Evolutionary conservation across 2,329 filamentous ascomycete species (phyloP).

Genomic region (Fusarium brevicatenulatum): DNA sequence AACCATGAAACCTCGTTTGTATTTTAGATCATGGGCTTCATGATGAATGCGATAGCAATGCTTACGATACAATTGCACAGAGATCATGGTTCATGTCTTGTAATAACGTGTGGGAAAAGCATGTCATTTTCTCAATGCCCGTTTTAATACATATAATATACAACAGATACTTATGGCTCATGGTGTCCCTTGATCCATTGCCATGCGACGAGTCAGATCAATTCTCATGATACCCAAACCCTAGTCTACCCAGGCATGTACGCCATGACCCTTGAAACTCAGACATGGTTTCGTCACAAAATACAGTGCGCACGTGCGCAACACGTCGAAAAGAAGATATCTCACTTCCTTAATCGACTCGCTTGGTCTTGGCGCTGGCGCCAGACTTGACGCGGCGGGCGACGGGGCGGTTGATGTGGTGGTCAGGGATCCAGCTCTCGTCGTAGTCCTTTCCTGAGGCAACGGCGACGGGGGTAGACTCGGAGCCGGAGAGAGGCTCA

Average conservation of each 20-base stretch:
- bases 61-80: neutral
- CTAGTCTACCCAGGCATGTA: slow-evolving; percentile 28
- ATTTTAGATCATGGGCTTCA: neutral
- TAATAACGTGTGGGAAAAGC: neutral
- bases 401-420: slow-evolving; percentile 87
- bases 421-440: slow-evolving; percentile 91
- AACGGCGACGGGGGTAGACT: slow-evolving; percentile 74
- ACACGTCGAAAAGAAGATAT: neutral
- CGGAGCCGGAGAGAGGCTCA: slow-evolving; percentile 73
- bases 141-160: slow-evolving; percentile 42
- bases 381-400: slow-evolving; percentile 73
- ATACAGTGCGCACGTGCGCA: slow-evolving; percentile 2
- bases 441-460: slow-evolving; percentile 81
- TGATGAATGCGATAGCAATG: neutral
- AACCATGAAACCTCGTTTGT: neutral
- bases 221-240: slow-evolving; percentile 13
- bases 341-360: slow-evolving; percentile 44
- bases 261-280: slow-evolving; percentile 12
- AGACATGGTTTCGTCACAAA: slow-evolving; percentile 12
- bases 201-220: slow-evolving; percentile 12
- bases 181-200: slow-evolving; percentile 17
- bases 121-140: slow-evolving; percentile 26
- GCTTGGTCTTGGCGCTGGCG: slow-evolving; percentile 58
- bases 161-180: slow-evolving; percentile 26
- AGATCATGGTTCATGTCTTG: neutral